Conservation (phyloP, 306 rosid genomes). For the Quercus ilex region DNA sequence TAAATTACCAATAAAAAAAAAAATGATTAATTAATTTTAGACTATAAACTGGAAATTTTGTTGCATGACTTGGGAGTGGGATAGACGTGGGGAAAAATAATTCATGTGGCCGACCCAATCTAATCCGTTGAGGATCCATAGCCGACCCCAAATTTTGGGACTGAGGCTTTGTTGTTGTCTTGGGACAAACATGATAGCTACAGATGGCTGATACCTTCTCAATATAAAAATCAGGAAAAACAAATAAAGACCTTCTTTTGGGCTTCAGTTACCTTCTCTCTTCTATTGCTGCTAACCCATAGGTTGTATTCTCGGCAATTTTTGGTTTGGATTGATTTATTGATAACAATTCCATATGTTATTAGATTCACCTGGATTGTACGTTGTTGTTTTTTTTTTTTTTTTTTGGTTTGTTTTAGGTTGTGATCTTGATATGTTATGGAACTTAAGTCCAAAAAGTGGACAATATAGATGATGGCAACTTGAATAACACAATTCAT, state of each 20-base stretch:
- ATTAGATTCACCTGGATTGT: not conserved
- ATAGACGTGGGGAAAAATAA: too few species aligned
- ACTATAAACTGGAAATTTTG: not conserved
- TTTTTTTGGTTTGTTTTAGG: not conserved
- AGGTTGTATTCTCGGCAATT: not conserved
- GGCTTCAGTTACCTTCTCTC: not conserved
- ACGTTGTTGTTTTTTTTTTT: not conserved
- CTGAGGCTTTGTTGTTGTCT: not conserved
- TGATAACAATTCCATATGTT: not conserved
- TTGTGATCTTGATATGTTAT: not conserved
- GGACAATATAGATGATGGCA: not conserved
- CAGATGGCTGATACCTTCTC: not conserved
- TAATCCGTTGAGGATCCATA: too few species aligned
- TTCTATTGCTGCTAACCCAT: not conserved
- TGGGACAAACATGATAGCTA: not conserved
- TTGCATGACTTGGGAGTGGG: not conserved
- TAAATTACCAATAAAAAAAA: too few species aligned
- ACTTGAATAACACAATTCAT: not conserved
- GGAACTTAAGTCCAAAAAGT: not conserved
- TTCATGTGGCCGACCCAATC: too few species aligned
- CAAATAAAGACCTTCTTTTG: not conserved
- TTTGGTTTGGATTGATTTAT: not conserved
- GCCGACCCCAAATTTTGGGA: too few species aligned
- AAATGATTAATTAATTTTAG: slow-evolving; percentile 2
- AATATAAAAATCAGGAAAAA: not conserved